Conservation (phyloP, 129 eudicot species). For the Chrysanthemum lavandulifolium region DNA sequence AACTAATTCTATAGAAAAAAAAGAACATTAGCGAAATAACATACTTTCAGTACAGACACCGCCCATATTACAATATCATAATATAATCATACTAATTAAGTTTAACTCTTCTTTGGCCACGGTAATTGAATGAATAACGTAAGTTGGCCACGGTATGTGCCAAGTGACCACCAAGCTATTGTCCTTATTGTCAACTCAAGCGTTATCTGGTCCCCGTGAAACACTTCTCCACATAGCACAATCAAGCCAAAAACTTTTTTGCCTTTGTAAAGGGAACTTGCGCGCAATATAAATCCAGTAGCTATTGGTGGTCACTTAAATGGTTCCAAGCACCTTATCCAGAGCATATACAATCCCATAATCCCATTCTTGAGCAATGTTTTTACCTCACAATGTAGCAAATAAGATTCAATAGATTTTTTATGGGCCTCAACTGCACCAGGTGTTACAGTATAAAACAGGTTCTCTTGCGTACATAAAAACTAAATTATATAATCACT, state of each 20-base stretch:
- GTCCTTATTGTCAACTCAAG: slow-evolving; percentile 46
- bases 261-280: slow-evolving; percentile 30
- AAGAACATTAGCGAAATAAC: too few relatives aligned
- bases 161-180: slow-evolving; percentile 31
- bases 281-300: slow-evolving; percentile 16
- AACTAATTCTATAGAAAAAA: too few relatives aligned
- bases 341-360: too few relatives aligned
- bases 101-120: too few relatives aligned
- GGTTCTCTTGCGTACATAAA: slow-evolving; percentile 56
- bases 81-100: too few relatives aligned
- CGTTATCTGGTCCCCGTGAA: slow-evolving; percentile 39
- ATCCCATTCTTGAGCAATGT: slow-evolving; percentile 8
- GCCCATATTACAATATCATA: too few relatives aligned
- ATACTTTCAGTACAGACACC: too few relatives aligned
- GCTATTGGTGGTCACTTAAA: slow-evolving; percentile 26
- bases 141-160: too few relatives aligned
- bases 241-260: slow-evolving; percentile 12
- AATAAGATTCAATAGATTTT: slow-evolving; percentile 64
- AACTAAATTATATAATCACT: background rate
- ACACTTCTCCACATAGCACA: slow-evolving; percentile 23
- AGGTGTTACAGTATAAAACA: slow-evolving; percentile 72
- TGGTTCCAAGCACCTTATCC: slow-evolving; percentile 8
- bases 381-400: slow-evolving; percentile 62
- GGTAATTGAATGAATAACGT: too few relatives aligned
- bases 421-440: slow-evolving; percentile 78